These are phyloP conservation scores for Cordyceps cateniannulata DNA, from an alignment of 2,329 filamentous ascomycete genomes.

Conservation along the genomic window DNA sequence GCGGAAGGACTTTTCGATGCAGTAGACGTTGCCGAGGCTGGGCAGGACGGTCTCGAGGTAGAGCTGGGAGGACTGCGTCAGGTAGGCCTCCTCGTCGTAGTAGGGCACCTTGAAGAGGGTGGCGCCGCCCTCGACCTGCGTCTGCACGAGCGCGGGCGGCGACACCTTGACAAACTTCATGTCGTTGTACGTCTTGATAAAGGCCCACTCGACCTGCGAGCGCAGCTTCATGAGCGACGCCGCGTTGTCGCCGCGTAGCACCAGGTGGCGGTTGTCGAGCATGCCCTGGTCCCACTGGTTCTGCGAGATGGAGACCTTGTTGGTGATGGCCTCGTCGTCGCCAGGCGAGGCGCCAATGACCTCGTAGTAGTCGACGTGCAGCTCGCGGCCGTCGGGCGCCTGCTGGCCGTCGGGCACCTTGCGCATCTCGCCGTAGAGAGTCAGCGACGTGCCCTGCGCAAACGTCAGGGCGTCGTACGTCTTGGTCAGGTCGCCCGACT, in stretches of 20 bases:
- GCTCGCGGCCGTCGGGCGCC: constrained; percentile 77
- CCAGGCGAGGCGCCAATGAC: constrained; percentile 74
- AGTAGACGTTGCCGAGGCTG: constrained; percentile 90
- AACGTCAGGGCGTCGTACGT: constrained; percentile 88
- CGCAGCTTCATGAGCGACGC: constrained; percentile 86
- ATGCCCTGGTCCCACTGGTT: constrained; percentile 47
- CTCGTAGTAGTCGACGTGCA: constrained; percentile 85
- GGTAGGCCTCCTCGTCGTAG: constrained; percentile 84
- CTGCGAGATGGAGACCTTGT: constrained; percentile 49
- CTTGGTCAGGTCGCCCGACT: constrained; percentile 70
- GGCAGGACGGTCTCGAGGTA: constrained; percentile 95
- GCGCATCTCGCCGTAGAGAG: constrained; percentile 76
- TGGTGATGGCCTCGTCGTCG: constrained; percentile 88
- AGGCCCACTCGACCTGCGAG: constrained; percentile 72
- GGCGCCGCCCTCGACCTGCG: constrained; percentile 86
- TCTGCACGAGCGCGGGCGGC: constrained; percentile 88
- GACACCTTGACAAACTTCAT: constrained; percentile 74
- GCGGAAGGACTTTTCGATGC: constrained; percentile 97
- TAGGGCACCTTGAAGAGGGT: constrained; percentile 87
- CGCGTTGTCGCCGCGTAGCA: constrained; percentile 75
- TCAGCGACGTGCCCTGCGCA: constrained; percentile 80
- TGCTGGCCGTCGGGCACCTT: constrained; percentile 70
- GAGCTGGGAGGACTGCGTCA: constrained; percentile 94
- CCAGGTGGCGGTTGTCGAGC: constrained; percentile 77
- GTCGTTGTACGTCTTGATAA: constrained; percentile 72